phyloP scores from a whole-genome alignment of 768 basidiomycete species.

The Botryobasidium botryosum region DNA sequence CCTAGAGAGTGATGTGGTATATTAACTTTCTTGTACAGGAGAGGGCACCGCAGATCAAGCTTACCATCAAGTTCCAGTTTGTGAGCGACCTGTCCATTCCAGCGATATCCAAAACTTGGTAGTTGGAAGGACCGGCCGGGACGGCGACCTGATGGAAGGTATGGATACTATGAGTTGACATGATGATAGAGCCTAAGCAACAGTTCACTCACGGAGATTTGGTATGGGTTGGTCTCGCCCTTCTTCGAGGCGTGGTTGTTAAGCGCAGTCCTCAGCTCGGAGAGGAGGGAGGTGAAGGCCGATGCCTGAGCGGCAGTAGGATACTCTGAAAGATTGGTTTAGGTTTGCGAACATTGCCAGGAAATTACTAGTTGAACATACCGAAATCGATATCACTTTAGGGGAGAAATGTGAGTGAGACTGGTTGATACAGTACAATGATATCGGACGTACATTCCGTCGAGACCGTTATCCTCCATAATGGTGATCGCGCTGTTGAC shows the following conservation, averaged over 20 bases:
- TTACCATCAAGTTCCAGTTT: slow-evolving; percentile 26
- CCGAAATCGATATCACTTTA: slow-evolving; percentile 20
- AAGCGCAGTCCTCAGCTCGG: slow-evolving; percentile 19
- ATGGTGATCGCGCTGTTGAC: slow-evolving; percentile 16
- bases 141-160: neutral
- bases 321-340: no score
- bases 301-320: slow-evolving; percentile 18
- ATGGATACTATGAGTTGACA: neutral
- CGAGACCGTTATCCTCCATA: slow-evolving; percentile 26
- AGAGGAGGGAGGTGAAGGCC: slow-evolving; percentile 19
- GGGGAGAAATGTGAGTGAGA: no score
- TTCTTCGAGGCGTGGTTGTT: slow-evolving; percentile 18
- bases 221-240: slow-evolving; percentile 12
- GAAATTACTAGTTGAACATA: no score
- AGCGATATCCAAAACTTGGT: slow-evolving; percentile 15
- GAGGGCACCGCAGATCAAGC: no score
- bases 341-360: no score
- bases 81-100: slow-evolving; percentile 19
- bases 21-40: no score
- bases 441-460: slow-evolving; percentile 16
- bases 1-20: no score
- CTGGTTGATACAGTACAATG: no score
- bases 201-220: no score
- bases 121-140: slow-evolving; percentile 15
- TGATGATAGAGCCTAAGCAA: neutral